Base-by-base conservation (phyloP, 169 alveolate genomes). In the Eimeria necatrix region DNA sequence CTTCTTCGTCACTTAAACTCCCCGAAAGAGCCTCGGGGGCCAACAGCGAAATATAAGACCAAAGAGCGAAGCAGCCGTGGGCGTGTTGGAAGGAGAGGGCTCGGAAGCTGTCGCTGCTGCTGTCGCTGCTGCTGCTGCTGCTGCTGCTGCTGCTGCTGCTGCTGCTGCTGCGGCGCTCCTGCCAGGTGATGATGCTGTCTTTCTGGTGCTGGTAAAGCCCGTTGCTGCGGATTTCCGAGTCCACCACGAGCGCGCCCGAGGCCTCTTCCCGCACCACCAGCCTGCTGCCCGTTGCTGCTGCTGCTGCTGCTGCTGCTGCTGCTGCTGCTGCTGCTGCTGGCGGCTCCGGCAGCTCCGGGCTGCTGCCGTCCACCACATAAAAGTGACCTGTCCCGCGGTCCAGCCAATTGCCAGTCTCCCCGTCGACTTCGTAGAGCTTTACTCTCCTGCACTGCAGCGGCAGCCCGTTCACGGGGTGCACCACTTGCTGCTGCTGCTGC, bases 101-200 rank as follows among this genome's bases (percentile, higher is more conserved):
- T n/a, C 97, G 71, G 78, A 85, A 95, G 68, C 85, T 41, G 68
- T 95, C 97, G n/a, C n/a, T n/a, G n/a, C n/a, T n/a, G n/a, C n/a
- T n/a, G n/a, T n/a, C n/a, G n/a, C n/a, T n/a, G n/a, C n/a, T n/a
- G n/a, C n/a, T n/a, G n/a, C n/a, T n/a, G n/a, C n/a, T n/a, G n/a
- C n/a, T n/a, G n/a, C n/a, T n/a, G n/a, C n/a, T n/a, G n/a, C n/a
- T n/a, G n/a, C n/a, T n/a, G 18, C 94, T 60, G 46, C 73, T 93
- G 56, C 64, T n/a, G n/a, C n/a, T n/a, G n/a, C n/a, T n/a, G n/a
- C n/a, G 70, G 12, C 97, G 96, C 70, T 95, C 97, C 70, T 95
- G 97, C 97, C 97, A 95, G 32, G 97, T 95, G 53, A 95, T 95
- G 48, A 95, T 95, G 46, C 94, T 84, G 24, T 95, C 97, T 51